Evolutionary conservation across 108 stramenopile species (phyloP).

Genomic region (Conticribra weissflogii): DNA sequence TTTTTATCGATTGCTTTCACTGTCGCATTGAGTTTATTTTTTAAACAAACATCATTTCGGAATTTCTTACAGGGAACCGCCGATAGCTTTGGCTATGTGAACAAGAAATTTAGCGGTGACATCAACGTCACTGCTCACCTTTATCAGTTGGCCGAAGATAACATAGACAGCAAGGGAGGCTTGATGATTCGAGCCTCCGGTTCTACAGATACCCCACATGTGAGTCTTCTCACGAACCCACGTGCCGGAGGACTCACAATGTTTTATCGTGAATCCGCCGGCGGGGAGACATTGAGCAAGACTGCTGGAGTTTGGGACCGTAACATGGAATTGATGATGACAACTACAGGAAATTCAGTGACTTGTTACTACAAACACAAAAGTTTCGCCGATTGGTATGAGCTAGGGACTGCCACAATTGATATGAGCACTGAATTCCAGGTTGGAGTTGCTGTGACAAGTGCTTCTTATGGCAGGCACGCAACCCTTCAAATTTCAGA

Average conservation of each 20-base stretch:
- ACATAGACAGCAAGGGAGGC: constrained; percentile 24
- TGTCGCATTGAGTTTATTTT: not conserved
- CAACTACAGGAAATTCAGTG: constrained; percentile 12
- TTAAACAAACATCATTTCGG: not conserved
- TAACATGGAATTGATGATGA: constrained; percentile 20
- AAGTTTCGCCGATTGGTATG: constrained; percentile 15
- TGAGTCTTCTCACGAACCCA: constrained; percentile 11
- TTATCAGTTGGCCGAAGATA: constrained; percentile 3
- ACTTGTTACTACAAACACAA: constrained; percentile 21
- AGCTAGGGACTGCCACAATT: constrained; percentile 17
- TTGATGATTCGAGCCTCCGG: constrained; percentile 27
- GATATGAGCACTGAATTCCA: constrained; percentile 7
- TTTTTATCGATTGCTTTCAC: not conserved
- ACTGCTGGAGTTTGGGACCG: constrained; percentile 25
- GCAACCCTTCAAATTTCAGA: too few relatives aligned
- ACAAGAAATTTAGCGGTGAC: constrained; percentile 22
- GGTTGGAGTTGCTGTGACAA: constrained; percentile 33
- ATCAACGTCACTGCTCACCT: constrained; percentile 22
- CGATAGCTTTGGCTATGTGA: constrained; percentile 27
- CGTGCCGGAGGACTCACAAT: constrained; percentile 20
- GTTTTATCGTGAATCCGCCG: constrained; percentile 9
- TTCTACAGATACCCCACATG: constrained; percentile 13
- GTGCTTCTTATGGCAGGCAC: constrained; percentile 15
- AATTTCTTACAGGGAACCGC: constrained; percentile 14
- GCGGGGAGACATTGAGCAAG: constrained; percentile 12